Evolutionary conservation across 2,329 filamentous ascomycete genomes (phyloP).

Genomic region (Dactylonectria estremocensis): DNA sequence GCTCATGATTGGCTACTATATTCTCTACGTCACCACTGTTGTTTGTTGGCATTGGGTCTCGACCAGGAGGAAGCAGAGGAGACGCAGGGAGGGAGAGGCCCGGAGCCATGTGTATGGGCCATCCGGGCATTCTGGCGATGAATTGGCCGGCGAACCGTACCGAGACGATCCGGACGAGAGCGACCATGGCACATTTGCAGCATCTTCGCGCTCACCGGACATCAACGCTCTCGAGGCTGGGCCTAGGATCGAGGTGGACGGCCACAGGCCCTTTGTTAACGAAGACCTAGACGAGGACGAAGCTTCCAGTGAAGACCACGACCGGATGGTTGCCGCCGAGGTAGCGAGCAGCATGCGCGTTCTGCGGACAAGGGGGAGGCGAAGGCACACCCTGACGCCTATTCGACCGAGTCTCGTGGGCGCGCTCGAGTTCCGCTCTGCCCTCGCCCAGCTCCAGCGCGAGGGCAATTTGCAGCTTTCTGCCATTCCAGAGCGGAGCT

Average conservation of each 20-base stretch:
- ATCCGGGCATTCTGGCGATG: conserved; percentile 65
- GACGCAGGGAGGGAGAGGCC: conserved; percentile 78
- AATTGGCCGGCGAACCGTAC: conserved; percentile 72
- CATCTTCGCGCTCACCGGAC: conserved; percentile 50
- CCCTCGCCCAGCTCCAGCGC: conserved; percentile 88
- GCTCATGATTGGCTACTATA: conserved; percentile 91
- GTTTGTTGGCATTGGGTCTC: conserved; percentile 94
- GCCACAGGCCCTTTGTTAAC: conserved; percentile 49
- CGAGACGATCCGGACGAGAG: conserved; percentile 68
- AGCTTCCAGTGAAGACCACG: conserved; percentile 67
- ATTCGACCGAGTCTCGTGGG: conserved; percentile 95
- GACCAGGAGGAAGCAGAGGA: conserved; percentile 71
- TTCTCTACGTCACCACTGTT: conserved; percentile 90
- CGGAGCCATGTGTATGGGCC: conserved; percentile 80
- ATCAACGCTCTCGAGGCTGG: conserved; percentile 62
- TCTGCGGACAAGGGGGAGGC: conserved; percentile 75
- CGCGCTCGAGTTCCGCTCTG: conserved; percentile 92
- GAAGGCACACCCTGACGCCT: conserved; percentile 83
- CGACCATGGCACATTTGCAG: conserved; percentile 37
- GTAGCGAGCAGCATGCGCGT: conserved; percentile 95
- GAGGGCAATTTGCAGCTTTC: conserved; percentile 83
- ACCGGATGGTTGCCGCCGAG: conserved; percentile 81
- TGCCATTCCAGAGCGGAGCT: conserved; percentile 76
- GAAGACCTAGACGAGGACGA: conserved; percentile 66
- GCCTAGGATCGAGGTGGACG: conserved; percentile 64